Percentiles rank a stretch among this genome's conserved stretches.
These are phyloP conservation scores for Maudiozyma turicensis DNA, from an alignment of 805 yeast genomes.

Conservation along the genomic window DNA sequence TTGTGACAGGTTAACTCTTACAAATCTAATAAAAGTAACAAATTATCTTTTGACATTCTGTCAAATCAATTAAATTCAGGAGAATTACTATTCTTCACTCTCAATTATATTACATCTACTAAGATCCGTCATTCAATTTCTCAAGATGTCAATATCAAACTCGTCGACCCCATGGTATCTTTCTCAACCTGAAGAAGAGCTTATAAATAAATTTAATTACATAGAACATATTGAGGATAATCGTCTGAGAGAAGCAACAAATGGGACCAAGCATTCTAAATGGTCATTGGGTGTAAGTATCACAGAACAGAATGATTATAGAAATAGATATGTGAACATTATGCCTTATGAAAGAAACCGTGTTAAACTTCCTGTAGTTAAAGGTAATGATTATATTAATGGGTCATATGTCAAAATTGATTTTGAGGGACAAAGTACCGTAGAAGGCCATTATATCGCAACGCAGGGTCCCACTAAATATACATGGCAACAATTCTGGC, in stretches of 20 bases:
- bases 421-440: conserved; percentile 15
- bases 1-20: too few relatives aligned
- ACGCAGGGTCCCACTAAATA: conserved; percentile 70
- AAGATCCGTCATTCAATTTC: too few relatives aligned
- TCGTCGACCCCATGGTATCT: conserved; percentile 11
- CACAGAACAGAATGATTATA: conserved; percentile 17
- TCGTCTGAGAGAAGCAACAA: conserved; percentile 31
- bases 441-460: conserved; percentile 44
- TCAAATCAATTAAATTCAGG: too few relatives aligned
- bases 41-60: too few relatives aligned
- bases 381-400: conserved; percentile 60
- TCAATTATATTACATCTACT: too few relatives aligned
- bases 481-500: conserved; percentile 86
- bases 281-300: conserved; percentile 27
- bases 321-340: conserved; percentile 56
- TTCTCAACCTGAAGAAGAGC: conserved; percentile 17
- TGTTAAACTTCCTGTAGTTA: conserved; percentile 32
- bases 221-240: conserved; percentile 32
- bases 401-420: conserved; percentile 55
- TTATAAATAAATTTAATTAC: conserved; percentile 24
- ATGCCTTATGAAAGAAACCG: conserved; percentile 57
- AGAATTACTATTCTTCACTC: too few relatives aligned
- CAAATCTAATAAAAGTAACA: too few relatives aligned
- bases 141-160: background rate
- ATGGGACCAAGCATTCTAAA: conserved; percentile 18